Conservation (phyloP, 768 basidiomycete genomes). For the Amanita exitialis region DNA sequence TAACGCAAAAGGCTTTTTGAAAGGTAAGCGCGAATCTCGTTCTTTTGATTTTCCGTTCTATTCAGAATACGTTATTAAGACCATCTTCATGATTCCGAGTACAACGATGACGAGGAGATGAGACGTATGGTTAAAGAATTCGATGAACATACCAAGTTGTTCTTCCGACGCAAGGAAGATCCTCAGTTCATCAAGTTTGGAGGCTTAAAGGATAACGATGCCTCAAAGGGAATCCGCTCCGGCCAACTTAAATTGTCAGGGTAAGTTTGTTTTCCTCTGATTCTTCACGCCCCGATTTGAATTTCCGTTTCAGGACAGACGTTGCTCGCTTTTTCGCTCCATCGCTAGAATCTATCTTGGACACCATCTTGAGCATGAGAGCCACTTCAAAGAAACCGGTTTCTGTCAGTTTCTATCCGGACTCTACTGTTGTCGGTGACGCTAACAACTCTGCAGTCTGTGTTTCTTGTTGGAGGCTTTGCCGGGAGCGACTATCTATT, state of each 20-base stretch:
- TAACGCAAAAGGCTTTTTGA: constrained; percentile 21
- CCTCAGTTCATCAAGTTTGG: constrained; percentile 33
- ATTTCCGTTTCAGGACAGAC: constrained; percentile 5
- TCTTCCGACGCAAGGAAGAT: constrained; percentile 22
- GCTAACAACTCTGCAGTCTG: constrained; percentile 10
- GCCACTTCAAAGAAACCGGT: neutral
- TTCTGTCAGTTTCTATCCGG: neutral
- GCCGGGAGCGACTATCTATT: constrained; percentile 34
- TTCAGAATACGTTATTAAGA: constrained; percentile 12
- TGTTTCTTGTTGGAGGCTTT: constrained; percentile 36
- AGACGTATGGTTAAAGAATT: constrained; percentile 25
- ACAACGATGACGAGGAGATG: constrained; percentile 19
- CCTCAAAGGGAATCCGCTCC: constrained; percentile 21
- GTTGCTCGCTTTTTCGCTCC: constrained; percentile 14
- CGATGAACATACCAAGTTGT: constrained; percentile 30
- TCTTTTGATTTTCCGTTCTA: neutral
- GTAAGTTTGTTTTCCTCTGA: constrained; percentile 6
- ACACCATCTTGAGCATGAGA: constrained; percentile 4
- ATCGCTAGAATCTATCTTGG: constrained; percentile 9
- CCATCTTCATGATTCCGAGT: constrained; percentile 26
- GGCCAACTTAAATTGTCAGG: constrained; percentile 28
- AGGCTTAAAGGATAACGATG: constrained; percentile 25
- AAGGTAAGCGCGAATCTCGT: constrained; percentile 14
- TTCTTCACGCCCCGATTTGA: neutral
- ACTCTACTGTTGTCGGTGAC: neutral